Evolutionary conservation across 495 filamentous ascomycete species (phyloP), one percentile per base, ranked within the genome.

Genomic region (Lasiosphaeriaceae sp.): DNA sequence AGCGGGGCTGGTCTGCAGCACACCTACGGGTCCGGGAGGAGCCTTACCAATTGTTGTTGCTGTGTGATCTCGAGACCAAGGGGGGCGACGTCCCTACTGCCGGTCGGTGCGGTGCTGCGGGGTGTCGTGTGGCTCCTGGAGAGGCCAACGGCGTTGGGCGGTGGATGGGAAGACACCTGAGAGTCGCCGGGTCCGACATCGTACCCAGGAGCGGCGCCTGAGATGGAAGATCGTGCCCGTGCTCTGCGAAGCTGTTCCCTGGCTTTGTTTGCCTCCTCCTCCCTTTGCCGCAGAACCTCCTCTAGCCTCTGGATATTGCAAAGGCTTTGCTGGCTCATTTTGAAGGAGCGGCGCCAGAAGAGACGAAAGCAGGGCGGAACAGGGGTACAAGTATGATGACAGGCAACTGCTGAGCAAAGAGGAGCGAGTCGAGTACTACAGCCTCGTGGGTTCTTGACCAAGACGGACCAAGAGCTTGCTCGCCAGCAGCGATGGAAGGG

Each of bases 111-210:
- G 24, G 64, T 59, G 53, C 57, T 69, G 61, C 64, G 69, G 64
- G 72, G 63, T 54, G 71, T 64, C 47, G 64, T 63, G 55, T 63
- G 66, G 68, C 64, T 69, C 55, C 62, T 62, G 47, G 66, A 62
- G 50, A 61, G 67, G 43, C 53, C 66, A 64, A 64, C 57, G 53
- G 66, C 57, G 54, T 41, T 55, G 56, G 66, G 62, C 2, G 37
- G 23, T 19, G 56, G 58, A 23, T 46, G 54, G 6, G 60, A 58
- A 22, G 66, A 66, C 48, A 64, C 51, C 52, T 66, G 69, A 54
- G 64, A 69, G 60, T 71, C 62, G 60, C 60, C 54, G 50, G 55
- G 59, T 43, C 56, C 57, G 62, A 58, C 47, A 47, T 64, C 62
- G 49, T 54, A 45, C 48, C 61, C 58, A 47, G 60, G 46, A 22